Evolutionary conservation across 176 grass and related monocot species (phyloP).

Genomic region (Oryza coarctata): DNA sequence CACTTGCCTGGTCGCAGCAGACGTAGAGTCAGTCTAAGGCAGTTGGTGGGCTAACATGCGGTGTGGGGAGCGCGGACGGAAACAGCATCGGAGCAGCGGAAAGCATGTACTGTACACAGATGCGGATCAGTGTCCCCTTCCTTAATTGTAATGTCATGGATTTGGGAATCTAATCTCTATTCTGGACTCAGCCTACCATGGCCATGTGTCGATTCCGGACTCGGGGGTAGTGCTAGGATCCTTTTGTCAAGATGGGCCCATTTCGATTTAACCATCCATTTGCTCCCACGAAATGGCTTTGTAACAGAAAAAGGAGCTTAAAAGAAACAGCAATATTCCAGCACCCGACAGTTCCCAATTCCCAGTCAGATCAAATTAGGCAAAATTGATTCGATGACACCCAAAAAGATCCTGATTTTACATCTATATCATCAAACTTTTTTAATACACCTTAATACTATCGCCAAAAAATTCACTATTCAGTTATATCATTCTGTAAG

Average conservation of each 20-base stretch:
- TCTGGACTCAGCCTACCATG: slow-evolving; percentile 27
- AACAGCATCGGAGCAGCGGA: slow-evolving; percentile 35
- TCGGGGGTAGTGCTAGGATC: slow-evolving; percentile 16
- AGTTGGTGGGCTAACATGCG: neutral
- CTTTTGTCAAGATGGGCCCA: slow-evolving; percentile 25
- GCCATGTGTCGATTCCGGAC: too few species aligned
- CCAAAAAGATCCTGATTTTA: too few species aligned
- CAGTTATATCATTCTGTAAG: too few species aligned
- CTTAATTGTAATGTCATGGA: slow-evolving; percentile 32
- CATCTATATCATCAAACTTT: too few species aligned
- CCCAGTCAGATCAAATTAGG: neutral
- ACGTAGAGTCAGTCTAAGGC: too few species aligned
- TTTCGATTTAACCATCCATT: neutral
- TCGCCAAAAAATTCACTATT: too few species aligned
- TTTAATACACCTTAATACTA: too few species aligned
- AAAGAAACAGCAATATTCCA: neutral
- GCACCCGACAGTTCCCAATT: neutral
- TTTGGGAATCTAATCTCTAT: slow-evolving; percentile 45
- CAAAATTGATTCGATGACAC: too few species aligned
- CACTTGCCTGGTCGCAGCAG: too few species aligned
- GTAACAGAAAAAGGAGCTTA: neutral
- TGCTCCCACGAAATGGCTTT: neutral
- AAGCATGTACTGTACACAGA: slow-evolving; percentile 23
- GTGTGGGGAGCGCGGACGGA: neutral
- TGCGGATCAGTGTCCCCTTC: slow-evolving; percentile 48